Base-by-base conservation (phyloP, 2,329 filamentous ascomycete species). In the Raffaelea ambrosiae region DNA sequence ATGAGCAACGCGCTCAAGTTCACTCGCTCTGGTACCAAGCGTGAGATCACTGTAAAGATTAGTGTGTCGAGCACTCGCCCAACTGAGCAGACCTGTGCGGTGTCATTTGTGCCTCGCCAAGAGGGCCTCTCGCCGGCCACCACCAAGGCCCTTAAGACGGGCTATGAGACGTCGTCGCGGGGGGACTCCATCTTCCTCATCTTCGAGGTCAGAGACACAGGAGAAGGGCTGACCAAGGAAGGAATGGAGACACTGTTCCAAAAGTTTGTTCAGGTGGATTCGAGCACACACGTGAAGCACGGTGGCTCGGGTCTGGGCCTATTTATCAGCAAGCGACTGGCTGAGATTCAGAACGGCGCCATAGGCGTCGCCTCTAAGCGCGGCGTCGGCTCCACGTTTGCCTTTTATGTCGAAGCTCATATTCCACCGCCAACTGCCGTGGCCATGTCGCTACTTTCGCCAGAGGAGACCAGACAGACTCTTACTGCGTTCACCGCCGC, bases 1-100 rank as follows among this genome's bases (percentile, higher is more conserved):
- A 76, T 86, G 9, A 87, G 85, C 8, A 91, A 91, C 57, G 84
- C 86, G 0, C 82, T 91, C 62, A 91, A 91, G 57, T 91, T 90
- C 59, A 91, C 87, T 1, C 80, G 80, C 33, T 72, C 72, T 0
- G 77, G 82, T 18, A 70, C 72, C 16, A 76, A 69, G 13, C 74
- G 81, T 8, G 76, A 77, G 39, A 73, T 80, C 31, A 65, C 64
- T 1, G 67, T 79, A 2, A 64, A 61, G 29, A 62, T 80, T 42
- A 71, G 71, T 41, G 72, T 68, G 9, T 71, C 64, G 20, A 61
- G 56, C 29, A 57, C 58, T 18, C 62, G 61, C 20, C 72, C 71
- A 0, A 62, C 62, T 20, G 65, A 62, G 47, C 63, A 60, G 44
- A 67, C 57, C 33, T 70, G 71, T 31, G 63, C 66, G 2, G 82